A percentile compares a stretch with the other conserved stretches of the same genome.
Evolutionary conservation across 352 stramenopile species (phyloP).

Genomic region (Pythium diclinum): DNA sequence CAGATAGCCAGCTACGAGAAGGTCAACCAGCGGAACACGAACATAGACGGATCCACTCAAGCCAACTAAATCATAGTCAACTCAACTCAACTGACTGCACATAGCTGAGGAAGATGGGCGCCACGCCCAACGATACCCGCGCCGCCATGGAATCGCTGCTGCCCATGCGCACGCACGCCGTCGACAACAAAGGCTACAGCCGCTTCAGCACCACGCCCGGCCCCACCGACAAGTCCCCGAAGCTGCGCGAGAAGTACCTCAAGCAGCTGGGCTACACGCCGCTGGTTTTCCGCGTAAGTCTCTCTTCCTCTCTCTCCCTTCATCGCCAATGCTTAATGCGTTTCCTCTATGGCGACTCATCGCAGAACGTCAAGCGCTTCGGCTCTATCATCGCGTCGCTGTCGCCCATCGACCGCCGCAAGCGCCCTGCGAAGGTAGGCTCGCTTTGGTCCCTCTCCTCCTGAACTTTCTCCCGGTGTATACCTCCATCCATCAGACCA

Average conservation of each 20-base stretch:
- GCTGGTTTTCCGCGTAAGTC: constrained; percentile 70
- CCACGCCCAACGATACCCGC: constrained; percentile 6
- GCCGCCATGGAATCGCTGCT: constrained; percentile 47
- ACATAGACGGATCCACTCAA: neutral
- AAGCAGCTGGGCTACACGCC: constrained; percentile 77
- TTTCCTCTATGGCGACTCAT: neutral
- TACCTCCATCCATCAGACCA: neutral
- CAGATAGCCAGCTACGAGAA: too few species aligned
- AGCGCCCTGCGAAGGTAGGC: constrained; percentile 30
- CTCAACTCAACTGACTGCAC: neutral
- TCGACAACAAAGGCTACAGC: constrained; percentile 24
- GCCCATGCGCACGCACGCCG: constrained; percentile 35
- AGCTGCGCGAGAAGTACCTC: constrained; percentile 65
- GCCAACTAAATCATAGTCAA: neutral
- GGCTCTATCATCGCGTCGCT: constrained; percentile 71
- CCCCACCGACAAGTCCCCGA: constrained; percentile 33
- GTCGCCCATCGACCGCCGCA: constrained; percentile 50
- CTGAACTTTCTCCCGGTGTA: neutral
- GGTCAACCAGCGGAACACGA: constrained; percentile 9
- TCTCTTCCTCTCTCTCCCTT: neutral
- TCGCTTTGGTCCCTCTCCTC: neutral
- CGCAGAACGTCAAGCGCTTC: constrained; percentile 68
- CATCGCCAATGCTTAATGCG: neutral
- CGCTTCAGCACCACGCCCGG: constrained; percentile 12
- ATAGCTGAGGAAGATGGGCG: neutral